phyloP scores from a whole-genome alignment of 2,329 filamentous ascomycete genomes.

The Nothophoma quercina region DNA sequence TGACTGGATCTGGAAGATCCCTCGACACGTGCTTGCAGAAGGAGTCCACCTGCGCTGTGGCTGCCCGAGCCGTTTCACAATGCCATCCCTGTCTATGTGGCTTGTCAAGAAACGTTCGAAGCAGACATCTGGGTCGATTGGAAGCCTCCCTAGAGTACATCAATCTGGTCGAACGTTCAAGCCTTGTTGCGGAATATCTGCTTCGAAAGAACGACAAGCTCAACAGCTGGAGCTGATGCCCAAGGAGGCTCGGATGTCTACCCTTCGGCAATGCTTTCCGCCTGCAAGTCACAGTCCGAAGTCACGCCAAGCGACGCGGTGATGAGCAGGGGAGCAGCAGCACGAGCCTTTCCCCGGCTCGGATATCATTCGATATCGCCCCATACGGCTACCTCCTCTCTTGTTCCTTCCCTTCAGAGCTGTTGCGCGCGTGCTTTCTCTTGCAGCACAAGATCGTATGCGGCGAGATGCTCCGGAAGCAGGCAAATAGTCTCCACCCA shows the following conservation, averaged over 20 bases:
- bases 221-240: background rate
- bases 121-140: background rate
- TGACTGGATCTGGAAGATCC: background rate
- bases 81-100: slow-evolving; percentile 19
- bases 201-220: background rate
- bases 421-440: slow-evolving; percentile 19
- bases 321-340: slow-evolving; percentile 28
- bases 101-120: slow-evolving; percentile 8
- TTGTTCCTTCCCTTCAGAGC: slow-evolving; percentile 23
- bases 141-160: background rate
- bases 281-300: slow-evolving; percentile 33
- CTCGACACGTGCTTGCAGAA: slow-evolving; percentile 2
- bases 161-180: background rate
- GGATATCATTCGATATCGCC: slow-evolving; percentile 28
- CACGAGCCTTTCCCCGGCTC: slow-evolving; percentile 26
- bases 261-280: slow-evolving; percentile 20
- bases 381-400: slow-evolving; percentile 29
- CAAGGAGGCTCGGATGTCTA: background rate
- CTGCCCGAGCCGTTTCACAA: slow-evolving; percentile 26
- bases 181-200: background rate
- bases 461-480: slow-evolving; percentile 23
- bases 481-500: slow-evolving; percentile 18
- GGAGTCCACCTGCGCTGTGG: slow-evolving; percentile 2
- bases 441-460: slow-evolving; percentile 20
- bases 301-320: slow-evolving; percentile 43